Percentiles rank a stretch among this genome's conserved stretches.
Evolutionary conservation across 345 rosid species (phyloP).

Genomic region (Eucalyptus rudis): DNA sequence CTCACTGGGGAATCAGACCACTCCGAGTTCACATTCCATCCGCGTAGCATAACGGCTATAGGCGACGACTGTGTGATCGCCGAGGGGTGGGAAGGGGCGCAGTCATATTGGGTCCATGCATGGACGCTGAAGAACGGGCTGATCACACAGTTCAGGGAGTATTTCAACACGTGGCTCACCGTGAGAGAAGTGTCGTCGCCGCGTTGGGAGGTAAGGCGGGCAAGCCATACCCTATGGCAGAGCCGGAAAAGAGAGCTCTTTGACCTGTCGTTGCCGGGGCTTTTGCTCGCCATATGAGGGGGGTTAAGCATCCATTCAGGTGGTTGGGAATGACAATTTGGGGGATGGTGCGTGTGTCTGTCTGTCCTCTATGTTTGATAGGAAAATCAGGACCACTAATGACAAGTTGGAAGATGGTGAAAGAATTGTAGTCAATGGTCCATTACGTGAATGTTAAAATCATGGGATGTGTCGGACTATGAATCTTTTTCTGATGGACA

Average conservation of each 20-base stretch:
- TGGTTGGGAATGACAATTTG: background rate
- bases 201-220: slow-evolving; percentile 12
- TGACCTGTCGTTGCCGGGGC: slow-evolving; percentile 52
- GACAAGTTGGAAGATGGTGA: background rate
- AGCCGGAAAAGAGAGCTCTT: slow-evolving; percentile 52
- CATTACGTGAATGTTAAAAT: background rate
- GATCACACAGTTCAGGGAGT: slow-evolving; percentile 67
- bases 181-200: slow-evolving; percentile 38
- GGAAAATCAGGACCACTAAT: background rate
- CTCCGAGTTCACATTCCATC: slow-evolving; percentile 43
- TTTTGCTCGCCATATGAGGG: slow-evolving; percentile 49
- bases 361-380: background rate
- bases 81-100: slow-evolving; percentile 85
- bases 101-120: slow-evolving; percentile 81
- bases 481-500: background rate
- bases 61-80: slow-evolving; percentile 51
- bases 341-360: background rate
- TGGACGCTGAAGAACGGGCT: slow-evolving; percentile 59
- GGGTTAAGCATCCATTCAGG: background rate
- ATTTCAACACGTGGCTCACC: slow-evolving; percentile 77
- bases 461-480: background rate
- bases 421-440: background rate
- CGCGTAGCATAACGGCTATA: slow-evolving; percentile 44
- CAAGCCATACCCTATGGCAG: slow-evolving; percentile 50
- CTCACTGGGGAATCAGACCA: slow-evolving; percentile 49